phyloP scores from a whole-genome alignment of 2,329 filamentous ascomycete species.

The Pestalotiopsis fici region DNA sequence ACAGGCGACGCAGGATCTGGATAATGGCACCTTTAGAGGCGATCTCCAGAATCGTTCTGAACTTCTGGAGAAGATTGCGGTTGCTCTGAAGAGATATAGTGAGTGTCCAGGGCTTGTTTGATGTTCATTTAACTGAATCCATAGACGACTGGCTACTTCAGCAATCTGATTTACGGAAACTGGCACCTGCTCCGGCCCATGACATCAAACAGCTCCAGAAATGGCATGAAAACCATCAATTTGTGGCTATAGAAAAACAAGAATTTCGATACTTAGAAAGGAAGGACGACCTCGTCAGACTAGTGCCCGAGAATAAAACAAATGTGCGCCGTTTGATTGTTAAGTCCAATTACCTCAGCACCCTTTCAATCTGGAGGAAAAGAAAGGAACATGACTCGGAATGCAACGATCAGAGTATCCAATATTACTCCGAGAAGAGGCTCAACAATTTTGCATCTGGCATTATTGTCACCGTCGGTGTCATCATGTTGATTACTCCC shows the following conservation, averaged over 20 bases:
- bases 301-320: slow-evolving; percentile 17
- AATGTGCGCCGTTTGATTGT: slow-evolving; percentile 12
- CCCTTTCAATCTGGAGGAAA: slow-evolving; percentile 12
- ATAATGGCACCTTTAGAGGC: slow-evolving; percentile 28
- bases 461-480: slow-evolving; percentile 23
- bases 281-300: background rate
- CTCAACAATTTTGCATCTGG: slow-evolving; percentile 24
- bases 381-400: background rate
- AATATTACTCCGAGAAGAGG: slow-evolving; percentile 9
- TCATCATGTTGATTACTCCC: slow-evolving; percentile 30
- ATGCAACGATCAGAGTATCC: background rate
- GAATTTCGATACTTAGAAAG: slow-evolving; percentile 14
- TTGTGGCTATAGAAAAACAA: slow-evolving; percentile 14
- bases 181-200: background rate
- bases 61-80: background rate
- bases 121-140: too few species aligned
- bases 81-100: background rate
- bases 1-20: background rate
- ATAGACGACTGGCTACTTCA: background rate
- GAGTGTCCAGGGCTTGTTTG: background rate
- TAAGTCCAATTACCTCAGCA: slow-evolving; percentile 13
- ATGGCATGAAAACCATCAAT: slow-evolving; percentile 22
- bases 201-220: slow-evolving; percentile 23
- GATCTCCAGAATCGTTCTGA: slow-evolving; percentile 18
- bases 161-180: background rate